Base-by-base conservation (phyloP, 164 flowering plant genomes). In the Magnolia changhungtana region DNA sequence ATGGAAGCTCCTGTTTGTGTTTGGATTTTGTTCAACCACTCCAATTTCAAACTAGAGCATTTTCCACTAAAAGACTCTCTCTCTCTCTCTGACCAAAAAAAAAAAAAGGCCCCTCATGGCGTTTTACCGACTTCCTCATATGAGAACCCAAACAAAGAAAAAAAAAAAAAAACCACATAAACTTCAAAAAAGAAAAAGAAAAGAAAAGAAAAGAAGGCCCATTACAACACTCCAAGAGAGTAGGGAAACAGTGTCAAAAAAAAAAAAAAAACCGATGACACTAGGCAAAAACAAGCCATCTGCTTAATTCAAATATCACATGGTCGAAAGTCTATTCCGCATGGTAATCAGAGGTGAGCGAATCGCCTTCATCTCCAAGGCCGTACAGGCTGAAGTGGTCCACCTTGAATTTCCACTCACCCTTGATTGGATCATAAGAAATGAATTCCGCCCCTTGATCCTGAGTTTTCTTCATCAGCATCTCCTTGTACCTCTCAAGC, bases 341-440 rank as follows among this genome's bases (percentile, higher is more conserved):
- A 37, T 37, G 45, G 45, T 37, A 37, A 37, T 37, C 45, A 37
- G 45, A 37, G 2, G 24, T n/a, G 10, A n/a, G 67, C 24, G 24
- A 21, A 64, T n/a, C 67, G 3, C 8, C 67, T 64, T 84, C 89
- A 71, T 87, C 88, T 8, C 55, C 67, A 61, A 90, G 83, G 76
- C 63, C 72, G 74, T 93, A 92, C 63, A 10, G 63, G 72, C 95
- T 89, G 84, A 96, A 94, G 80, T 94, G 99, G 51, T 78, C 74
- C 72, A 96, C 99, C 86, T 84, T 88, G 80, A 96, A 94, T 83
- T 90, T 92, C 97, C 99, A 96, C 79, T 92, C 97, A 59, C 99
- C 98, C 76, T 90, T 87, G 13, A 86, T 59, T 0, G 99, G 88
- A 63, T 94, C 90, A 72, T 90, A 94, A 0, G 95, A 89, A 75